Evolutionary conservation across 2,329 filamentous ascomycete genomes (phyloP), one percentile per base, ranked within the genome.

Genomic region (Fonsecaea monophora): DNA sequence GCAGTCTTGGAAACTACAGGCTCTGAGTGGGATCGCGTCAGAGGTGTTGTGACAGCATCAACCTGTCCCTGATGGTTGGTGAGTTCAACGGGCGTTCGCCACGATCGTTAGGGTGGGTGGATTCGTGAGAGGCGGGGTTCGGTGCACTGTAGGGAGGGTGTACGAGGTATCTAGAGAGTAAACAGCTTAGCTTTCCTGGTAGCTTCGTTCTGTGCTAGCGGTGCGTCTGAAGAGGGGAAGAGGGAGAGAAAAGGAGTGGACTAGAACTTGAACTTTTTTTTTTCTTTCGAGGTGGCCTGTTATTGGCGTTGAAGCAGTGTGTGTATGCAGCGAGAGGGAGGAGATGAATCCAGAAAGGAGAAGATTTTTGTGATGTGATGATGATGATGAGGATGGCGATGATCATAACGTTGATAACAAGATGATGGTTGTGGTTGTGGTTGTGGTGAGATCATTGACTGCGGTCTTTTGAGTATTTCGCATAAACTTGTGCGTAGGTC

Each of bases 21-120:
- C 10, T 5, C 40, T n/a, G 40, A n/a, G 5, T n/a, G 15, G 13
- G 13, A 12, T 50, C 10, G 25, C 25, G 25, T 25, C n/a, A 10
- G 45, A 25, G 45, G 45, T 50, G 45, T 50, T 25, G 45, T 50
- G 45, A 50, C 45, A 50, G 18, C 5, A 12, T 25, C 45, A 50
- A 18, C 45, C 12, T 25, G 45, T 50, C 45, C 42, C 18, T 25
- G 40, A 8, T 3, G 45, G 21, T 25, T 12, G 45, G 5, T 3
- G 45, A 15, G 45, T 50, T 50, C 45, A 50, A 50, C 45, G 45
- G 45, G 18, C 18, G 45, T 50, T 50, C 45, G 45, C 45, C 45
- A 50, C 45, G 45, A 50, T 25, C 21, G 45, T 10, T 25, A 25
- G 18, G 45, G 18, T 13, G 18, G 25, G 45, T 25, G 45, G 45